phyloP scores from a whole-genome alignment of 2,329 filamentous ascomycete species.

The Cryphonectria parasitica region DNA sequence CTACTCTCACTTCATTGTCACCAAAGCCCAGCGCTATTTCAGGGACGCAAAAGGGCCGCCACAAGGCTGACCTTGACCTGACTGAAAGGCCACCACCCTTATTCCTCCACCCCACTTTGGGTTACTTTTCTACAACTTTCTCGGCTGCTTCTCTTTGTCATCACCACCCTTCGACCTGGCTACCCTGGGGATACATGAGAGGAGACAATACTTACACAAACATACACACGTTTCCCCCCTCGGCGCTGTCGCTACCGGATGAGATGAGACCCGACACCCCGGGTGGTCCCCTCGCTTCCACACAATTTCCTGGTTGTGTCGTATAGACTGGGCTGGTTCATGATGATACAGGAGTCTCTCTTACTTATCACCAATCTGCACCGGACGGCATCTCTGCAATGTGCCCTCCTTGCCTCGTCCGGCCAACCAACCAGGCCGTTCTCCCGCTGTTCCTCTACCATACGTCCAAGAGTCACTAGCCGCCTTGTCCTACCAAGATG shows the following conservation, averaged over 20 bases:
- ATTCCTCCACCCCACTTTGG: not conserved
- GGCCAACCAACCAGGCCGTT: slow-evolving; percentile 5
- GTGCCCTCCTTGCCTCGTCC: not conserved
- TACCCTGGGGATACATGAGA: not conserved
- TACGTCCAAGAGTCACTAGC: slow-evolving; percentile 4
- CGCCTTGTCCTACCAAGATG: slow-evolving; percentile 10
- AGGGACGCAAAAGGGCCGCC: slow-evolving; percentile 13
- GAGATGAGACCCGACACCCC: not conserved
- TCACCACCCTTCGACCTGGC: not conserved
- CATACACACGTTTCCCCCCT: not conserved
- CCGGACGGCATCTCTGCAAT: not conserved
- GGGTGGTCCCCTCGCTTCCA: not conserved
- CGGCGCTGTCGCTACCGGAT: not conserved
- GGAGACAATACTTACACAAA: not conserved
- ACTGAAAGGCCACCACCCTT: not conserved
- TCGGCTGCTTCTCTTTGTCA: slow-evolving; percentile 1
- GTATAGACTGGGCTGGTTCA: not conserved
- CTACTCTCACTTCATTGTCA: slow-evolving; percentile 9
- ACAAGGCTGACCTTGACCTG: slow-evolving; percentile 8
- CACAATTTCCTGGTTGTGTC: not conserved
- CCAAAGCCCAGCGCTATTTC: slow-evolving; percentile 11
- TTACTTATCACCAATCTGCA: not conserved
- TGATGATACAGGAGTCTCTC: slow-evolving; percentile 1
- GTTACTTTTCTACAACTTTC: not conserved
- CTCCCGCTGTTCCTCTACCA: not conserved